phyloP scores from a whole-genome alignment of 2,329 filamentous ascomycete genomes.

The Chaetomiaceae sp. region DNA sequence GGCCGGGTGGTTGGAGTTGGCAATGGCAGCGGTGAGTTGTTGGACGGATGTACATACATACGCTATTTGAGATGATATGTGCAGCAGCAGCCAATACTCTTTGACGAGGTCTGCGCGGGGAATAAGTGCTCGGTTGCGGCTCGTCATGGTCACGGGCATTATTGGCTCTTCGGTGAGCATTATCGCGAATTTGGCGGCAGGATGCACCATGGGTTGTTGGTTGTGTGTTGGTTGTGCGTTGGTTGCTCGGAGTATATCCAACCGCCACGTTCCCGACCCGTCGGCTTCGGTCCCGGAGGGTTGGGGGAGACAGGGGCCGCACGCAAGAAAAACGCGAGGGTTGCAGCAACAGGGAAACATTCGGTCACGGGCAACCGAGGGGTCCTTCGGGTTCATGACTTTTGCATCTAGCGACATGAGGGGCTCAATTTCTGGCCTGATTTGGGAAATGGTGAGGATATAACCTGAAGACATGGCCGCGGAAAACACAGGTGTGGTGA shows the following conservation, averaged over 20 bases:
- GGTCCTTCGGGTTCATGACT: not conserved
- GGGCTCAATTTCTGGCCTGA: not conserved
- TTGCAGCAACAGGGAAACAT: not conserved
- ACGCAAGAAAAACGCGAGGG: not conserved
- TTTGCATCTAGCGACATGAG: not conserved
- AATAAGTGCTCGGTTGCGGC: too few species aligned
- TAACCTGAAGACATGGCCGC: not conserved
- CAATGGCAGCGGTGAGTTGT: too few species aligned
- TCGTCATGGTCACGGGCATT: too few species aligned
- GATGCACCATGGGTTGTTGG: not conserved
- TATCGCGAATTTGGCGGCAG: not conserved
- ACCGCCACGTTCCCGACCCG: constrained; percentile 17
- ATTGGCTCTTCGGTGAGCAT: too few species aligned
- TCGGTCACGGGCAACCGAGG: not conserved
- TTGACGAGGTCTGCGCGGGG: too few species aligned
- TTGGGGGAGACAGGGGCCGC: not conserved
- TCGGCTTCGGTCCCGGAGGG: constrained; percentile 19
- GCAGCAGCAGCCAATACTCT: too few species aligned
- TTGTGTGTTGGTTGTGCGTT: not conserved
- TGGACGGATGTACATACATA: too few species aligned
- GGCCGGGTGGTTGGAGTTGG: too few species aligned
- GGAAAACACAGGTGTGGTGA: too few species aligned
- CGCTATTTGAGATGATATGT: too few species aligned
- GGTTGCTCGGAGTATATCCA: not conserved
- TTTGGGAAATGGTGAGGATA: not conserved